Base-by-base conservation (phyloP, 257 asterid genomes). In the Ligustrum vulgare region DNA sequence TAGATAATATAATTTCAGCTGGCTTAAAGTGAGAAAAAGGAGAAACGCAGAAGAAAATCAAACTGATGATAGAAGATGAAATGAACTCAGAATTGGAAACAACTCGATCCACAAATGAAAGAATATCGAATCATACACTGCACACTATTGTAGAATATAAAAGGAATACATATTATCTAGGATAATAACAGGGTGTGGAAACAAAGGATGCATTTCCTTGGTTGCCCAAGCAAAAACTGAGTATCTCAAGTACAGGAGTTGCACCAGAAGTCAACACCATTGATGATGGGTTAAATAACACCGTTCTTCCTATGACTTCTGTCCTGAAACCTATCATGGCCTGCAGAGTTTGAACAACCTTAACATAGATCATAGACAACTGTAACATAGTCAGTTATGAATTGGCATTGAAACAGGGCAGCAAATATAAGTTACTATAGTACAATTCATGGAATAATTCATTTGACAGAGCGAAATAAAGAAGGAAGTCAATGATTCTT, bases 181-280 rank as follows among this genome's bases (percentile, higher is more conserved):
- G 99, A 81, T 87, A 95, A 80, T 91, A n/a, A n/a, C n/a, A 93
- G 28, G 99, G 99, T 65, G 97, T 84, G 36, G 98, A 98, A 34
- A 95, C 90, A 72, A 95, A 98, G 75, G 91, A 91, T 62, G 96
- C 97, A 79, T 87, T 92, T 79, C 99, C 99, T 31, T 83, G 94
- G 80, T 94, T 97, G 47, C 98, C 97, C 74, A 94, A 88, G 82
- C 96, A 92, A 84, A 89, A 94, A 81, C 90, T 85, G 22, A 94
- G 92, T 66, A 87, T 90, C 88, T 95, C 99, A 82, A 91, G 77
- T 13, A 98, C 98, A 34, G 98, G 89, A 67, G 96, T 91, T 37
- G 96, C 99, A 51, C 99, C 99, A 51, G 94, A 82, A 23, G 97
- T 95, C 56, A 95, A 77, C 65, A 95, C 84, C 77, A 91, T 41